A percentile compares a stretch with the other conserved stretches of the same genome.
These are phyloP conservation scores for Phylloporus sp. DNA, from an alignment of 1,284 basidiomycete genomes.

Conservation along the genomic window DNA sequence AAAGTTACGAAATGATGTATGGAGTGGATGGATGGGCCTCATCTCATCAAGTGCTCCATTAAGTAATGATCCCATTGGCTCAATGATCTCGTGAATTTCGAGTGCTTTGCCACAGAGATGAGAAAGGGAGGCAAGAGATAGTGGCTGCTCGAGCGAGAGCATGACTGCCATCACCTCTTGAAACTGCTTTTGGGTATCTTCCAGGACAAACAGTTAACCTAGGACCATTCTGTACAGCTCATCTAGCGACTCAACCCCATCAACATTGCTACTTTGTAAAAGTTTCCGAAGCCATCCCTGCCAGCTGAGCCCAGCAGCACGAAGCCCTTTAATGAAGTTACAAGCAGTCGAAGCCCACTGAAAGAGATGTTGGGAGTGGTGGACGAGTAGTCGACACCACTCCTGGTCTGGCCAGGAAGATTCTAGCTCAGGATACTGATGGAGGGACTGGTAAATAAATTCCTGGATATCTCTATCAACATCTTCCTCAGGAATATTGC, in stretches of 20 bases:
- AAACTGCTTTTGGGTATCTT: no score
- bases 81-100: neutral
- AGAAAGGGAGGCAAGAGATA: neutral
- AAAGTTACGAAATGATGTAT: no score
- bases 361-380: neutral
- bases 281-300: neutral
- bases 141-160: neutral
- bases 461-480: neutral
- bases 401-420: neutral
- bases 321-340: neutral
- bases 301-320: no score
- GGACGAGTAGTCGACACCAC: neutral
- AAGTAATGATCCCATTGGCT: neutral
- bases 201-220: neutral
- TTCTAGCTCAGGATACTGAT: neutral
- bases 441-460: slow-evolving; percentile 1
- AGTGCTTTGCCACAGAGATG: neutral
- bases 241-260: neutral
- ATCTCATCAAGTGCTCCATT: neutral
- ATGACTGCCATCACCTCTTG: neutral
- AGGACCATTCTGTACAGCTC: neutral
- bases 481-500: neutral
- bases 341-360: no score
- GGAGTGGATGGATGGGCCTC: no score
- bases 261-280: neutral